Conservation (phyloP, 192 early-diverging fungal genomes). For the Dissophora ornata region DNA sequence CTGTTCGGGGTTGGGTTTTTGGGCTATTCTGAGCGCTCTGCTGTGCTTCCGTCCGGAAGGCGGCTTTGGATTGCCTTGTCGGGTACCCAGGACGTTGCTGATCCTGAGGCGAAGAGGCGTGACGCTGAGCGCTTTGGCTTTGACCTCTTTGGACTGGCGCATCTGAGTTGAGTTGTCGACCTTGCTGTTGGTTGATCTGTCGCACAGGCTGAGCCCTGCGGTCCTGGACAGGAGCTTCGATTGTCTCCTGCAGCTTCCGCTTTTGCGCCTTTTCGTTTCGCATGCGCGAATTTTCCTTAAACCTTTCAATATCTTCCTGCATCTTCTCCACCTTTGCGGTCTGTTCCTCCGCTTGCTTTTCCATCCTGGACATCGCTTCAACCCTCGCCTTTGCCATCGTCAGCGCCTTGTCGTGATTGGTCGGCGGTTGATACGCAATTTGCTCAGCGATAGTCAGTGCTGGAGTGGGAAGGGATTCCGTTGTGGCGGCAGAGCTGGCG, state of each 20-base stretch:
- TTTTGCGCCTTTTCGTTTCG: constrained; percentile 29
- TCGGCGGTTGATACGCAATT: constrained; percentile 14
- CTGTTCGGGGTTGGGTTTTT: constrained; percentile 6
- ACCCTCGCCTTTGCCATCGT: constrained; percentile 17
- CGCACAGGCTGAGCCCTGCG: constrained; percentile 45
- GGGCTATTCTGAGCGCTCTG: constrained; percentile 18
- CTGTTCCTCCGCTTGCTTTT: constrained; percentile 13
- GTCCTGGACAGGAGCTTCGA: constrained; percentile 30
- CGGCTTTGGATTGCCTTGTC: constrained; percentile 33
- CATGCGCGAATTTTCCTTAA: constrained; percentile 27
- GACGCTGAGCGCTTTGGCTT: constrained; percentile 21
- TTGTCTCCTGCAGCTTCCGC: constrained; percentile 24
- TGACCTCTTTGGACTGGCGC: constrained; percentile 8
- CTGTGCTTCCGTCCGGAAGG: constrained; percentile 8
- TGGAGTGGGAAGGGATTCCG: background rate
- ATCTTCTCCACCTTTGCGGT: constrained; percentile 10
- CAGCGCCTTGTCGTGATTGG: constrained; percentile 18
- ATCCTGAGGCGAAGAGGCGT: constrained; percentile 22
- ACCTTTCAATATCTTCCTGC: constrained; percentile 29
- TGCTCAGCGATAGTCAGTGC: constrained; percentile 10
- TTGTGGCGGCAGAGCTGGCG: background rate
- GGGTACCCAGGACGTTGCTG: constrained; percentile 20
- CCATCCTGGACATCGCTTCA: constrained; percentile 10
- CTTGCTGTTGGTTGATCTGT: constrained; percentile 42
- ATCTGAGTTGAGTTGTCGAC: constrained; percentile 13